Evolutionary conservation across 345 rosid genomes (phyloP).

Genomic region (Eucalyptus curtisii): DNA sequence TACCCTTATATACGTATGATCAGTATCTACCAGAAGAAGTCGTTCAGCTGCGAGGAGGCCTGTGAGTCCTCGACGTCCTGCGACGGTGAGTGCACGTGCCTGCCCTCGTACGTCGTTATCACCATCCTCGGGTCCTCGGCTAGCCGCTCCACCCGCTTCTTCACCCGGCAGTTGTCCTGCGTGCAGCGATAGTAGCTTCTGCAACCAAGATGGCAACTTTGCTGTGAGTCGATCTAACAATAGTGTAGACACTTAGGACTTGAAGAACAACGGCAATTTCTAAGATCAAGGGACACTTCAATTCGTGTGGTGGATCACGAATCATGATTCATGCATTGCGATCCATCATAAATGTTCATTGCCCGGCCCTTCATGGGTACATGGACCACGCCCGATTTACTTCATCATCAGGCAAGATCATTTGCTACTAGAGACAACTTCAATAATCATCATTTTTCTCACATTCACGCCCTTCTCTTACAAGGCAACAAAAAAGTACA

Average conservation of each 20-base stretch:
- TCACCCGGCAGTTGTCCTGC: conserved; percentile 83
- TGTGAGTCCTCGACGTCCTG: conserved; percentile 55
- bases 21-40: conserved; percentile 50
- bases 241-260: neutral
- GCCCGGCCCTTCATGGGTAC: neutral
- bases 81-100: conserved; percentile 86
- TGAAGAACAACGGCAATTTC: neutral
- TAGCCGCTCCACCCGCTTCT: conserved; percentile 95
- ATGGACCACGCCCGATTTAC: neutral
- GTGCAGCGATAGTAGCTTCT: conserved; percentile 99
- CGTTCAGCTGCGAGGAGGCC: conserved; percentile 19
- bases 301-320: neutral
- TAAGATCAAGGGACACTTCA: neutral
- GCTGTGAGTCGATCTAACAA: neutral
- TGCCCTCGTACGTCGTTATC: conserved; percentile 93
- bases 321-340: neutral
- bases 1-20: neutral
- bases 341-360: neutral
- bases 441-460: neutral
- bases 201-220: neutral
- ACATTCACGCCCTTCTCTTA: neutral
- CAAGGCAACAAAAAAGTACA: neutral
- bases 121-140: conserved; percentile 99
- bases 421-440: neutral
- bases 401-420: neutral